Conservation (phyloP, 1,139 yeast species). For the Pichia sp. region DNA sequence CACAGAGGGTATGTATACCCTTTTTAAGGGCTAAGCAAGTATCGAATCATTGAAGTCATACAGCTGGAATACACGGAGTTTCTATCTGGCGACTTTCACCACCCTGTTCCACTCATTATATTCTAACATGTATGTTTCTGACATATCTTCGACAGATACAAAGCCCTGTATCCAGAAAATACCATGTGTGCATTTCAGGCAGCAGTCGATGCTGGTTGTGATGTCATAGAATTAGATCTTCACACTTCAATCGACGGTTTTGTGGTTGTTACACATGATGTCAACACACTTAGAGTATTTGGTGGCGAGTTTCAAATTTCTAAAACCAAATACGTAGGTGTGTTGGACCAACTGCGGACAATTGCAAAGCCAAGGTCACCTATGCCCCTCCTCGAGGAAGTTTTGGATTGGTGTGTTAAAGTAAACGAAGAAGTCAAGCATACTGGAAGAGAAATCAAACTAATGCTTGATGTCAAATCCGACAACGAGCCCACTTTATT, state of each 20-base stretch:
- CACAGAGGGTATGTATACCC: conserved; percentile 29
- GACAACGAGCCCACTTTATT: conserved; percentile 45
- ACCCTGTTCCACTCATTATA: not conserved
- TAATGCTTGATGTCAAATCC: conserved; percentile 82
- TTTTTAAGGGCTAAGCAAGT: too few species aligned
- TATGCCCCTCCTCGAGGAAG: conserved; percentile 58
- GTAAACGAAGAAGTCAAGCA: conserved; percentile 29
- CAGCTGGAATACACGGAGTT: too few species aligned
- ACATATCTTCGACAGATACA: conserved; percentile 33
- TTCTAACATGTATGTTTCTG: not conserved
- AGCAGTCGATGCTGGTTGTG: conserved; percentile 67
- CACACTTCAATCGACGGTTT: conserved; percentile 73
- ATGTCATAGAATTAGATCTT: conserved; percentile 76
- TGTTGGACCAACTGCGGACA: conserved; percentile 51
- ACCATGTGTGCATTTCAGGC: conserved; percentile 68
- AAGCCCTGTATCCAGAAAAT: conserved; percentile 71
- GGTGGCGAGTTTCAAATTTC: conserved; percentile 44
- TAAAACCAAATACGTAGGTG: conserved; percentile 38
- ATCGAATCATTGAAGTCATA: too few species aligned
- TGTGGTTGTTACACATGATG: conserved; percentile 74
- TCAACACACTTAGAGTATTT: conserved; percentile 56
- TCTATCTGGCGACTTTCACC: not conserved
- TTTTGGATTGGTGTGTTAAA: conserved; percentile 54
- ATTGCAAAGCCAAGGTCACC: conserved; percentile 46
- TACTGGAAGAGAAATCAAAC: conserved; percentile 32